Percentiles rank a stretch among this genome's conserved stretches.
Conservation (phyloP, 2,329 filamentous ascomycete genomes). For the Aspergillus flavus region DNA sequence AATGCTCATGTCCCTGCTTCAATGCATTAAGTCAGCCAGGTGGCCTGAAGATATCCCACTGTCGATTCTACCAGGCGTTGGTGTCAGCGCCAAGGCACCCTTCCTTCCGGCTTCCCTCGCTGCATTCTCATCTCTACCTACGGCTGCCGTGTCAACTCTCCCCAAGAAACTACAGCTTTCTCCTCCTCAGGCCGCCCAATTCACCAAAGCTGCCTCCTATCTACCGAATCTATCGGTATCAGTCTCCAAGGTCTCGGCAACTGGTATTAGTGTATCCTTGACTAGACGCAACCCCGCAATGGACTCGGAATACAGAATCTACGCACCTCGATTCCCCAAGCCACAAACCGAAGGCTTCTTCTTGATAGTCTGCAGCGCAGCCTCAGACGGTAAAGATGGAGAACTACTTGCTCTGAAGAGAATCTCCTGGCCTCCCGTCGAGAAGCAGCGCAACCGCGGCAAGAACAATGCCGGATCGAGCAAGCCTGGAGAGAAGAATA, state of each 20-base stretch:
- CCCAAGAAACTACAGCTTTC: constrained; percentile 34
- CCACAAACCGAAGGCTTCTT: constrained; percentile 95
- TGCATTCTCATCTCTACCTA: constrained; percentile 34
- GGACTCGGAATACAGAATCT: constrained; percentile 73
- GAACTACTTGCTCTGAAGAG: constrained; percentile 87
- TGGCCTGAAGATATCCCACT: constrained; percentile 84
- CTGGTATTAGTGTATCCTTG: constrained; percentile 60
- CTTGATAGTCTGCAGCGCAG: constrained; percentile 64
- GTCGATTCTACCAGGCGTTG: constrained; percentile 76
- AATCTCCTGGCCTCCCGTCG: constrained; percentile 67
- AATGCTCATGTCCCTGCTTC: constrained; percentile 81
- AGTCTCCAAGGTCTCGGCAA: constrained; percentile 62
- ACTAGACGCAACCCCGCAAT: constrained; percentile 67
- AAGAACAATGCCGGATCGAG: constrained; percentile 17
- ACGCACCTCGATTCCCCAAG: constrained; percentile 88
- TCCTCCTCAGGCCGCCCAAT: constrained; percentile 29
- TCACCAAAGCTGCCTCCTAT: constrained; percentile 61
- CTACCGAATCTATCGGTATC: constrained; percentile 71
- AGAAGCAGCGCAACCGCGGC: constrained; percentile 20
- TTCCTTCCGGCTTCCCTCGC: constrained; percentile 34
- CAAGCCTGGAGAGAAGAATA: constrained; percentile 19
- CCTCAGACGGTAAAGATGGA: constrained; percentile 55
- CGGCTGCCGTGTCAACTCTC: constrained; percentile 28
- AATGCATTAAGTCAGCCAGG: constrained; percentile 87
- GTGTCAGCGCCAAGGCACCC: constrained; percentile 28